phyloP scores from a whole-genome alignment of 495 filamentous ascomycete species.

The Neurospora hispaniola region DNA sequence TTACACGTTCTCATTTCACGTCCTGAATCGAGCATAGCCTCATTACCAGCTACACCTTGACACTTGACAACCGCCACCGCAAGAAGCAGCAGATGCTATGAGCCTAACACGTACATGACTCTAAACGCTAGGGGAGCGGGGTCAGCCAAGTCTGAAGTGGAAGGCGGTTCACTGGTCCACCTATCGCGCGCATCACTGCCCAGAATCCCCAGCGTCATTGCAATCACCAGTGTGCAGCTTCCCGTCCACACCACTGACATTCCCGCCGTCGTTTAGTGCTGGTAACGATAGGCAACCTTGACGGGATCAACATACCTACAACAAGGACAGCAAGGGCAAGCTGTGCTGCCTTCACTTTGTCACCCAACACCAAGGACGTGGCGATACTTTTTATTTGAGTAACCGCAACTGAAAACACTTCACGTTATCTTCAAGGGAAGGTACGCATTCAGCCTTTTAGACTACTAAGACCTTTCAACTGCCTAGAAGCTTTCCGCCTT shows the following conservation, averaged over 20 bases:
- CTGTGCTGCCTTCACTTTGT: neutral
- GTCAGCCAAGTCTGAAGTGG: neutral
- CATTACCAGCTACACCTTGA: neutral
- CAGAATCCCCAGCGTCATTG: neutral
- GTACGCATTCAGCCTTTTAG: neutral
- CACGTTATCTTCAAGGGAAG: neutral
- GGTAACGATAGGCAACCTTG: neutral
- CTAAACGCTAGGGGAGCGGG: neutral
- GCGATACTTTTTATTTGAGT: neutral
- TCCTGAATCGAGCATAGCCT: neutral
- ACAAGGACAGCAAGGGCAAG: neutral
- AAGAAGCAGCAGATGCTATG: neutral
- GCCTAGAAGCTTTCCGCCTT: neutral
- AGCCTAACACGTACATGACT: neutral
- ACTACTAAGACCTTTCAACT: neutral
- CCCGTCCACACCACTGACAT: neutral
- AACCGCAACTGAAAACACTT: neutral
- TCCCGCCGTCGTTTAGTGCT: neutral
- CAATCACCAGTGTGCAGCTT: neutral
- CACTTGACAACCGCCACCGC: neutral
- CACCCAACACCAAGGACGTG: neutral
- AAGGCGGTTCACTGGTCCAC: neutral
- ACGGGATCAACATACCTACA: neutral
- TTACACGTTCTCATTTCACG: neutral
- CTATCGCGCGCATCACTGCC: neutral